Conservation (phyloP, 2,329 filamentous ascomycete species). For the Verticillium alfalfae region DNA sequence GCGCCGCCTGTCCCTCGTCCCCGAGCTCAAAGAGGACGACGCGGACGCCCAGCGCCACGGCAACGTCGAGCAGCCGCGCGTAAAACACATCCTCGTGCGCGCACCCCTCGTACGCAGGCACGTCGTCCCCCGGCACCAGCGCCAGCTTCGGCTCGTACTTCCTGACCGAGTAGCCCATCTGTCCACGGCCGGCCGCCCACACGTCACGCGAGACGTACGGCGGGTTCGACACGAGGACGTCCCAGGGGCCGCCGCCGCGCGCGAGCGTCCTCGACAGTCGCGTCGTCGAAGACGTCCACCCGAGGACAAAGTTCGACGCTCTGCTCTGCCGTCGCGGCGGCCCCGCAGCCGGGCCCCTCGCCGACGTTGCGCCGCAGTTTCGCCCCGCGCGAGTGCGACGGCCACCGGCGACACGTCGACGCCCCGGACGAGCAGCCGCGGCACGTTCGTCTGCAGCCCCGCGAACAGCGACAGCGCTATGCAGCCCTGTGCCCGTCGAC, state of each 20-base stretch:
- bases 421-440: constrained; percentile 51
- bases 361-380: constrained; percentile 54
- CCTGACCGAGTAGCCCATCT: constrained; percentile 67
- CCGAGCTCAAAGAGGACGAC: constrained; percentile 67
- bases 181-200: constrained; percentile 30
- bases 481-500: constrained; percentile 88
- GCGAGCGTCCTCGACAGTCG: constrained; percentile 22
- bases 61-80: constrained; percentile 53
- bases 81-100: constrained; percentile 59
- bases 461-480: constrained; percentile 73
- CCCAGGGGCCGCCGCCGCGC: constrained; percentile 24
- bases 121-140: constrained; percentile 50
- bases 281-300: constrained; percentile 44
- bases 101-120: constrained; percentile 23
- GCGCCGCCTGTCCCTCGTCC: constrained; percentile 59
- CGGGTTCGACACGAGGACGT: constrained; percentile 81
- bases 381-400: constrained; percentile 53
- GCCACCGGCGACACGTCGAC: constrained; percentile 68
- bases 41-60: constrained; percentile 40
- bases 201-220: constrained; percentile 71
- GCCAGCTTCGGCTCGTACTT: constrained; percentile 77
- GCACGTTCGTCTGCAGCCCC: constrained; percentile 41
- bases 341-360: constrained; percentile 15
- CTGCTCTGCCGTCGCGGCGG: constrained; percentile 10
- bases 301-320: constrained; percentile 37